Conservation (phyloP, 306 rosid genomes). For the Dryas octopetala region DNA sequence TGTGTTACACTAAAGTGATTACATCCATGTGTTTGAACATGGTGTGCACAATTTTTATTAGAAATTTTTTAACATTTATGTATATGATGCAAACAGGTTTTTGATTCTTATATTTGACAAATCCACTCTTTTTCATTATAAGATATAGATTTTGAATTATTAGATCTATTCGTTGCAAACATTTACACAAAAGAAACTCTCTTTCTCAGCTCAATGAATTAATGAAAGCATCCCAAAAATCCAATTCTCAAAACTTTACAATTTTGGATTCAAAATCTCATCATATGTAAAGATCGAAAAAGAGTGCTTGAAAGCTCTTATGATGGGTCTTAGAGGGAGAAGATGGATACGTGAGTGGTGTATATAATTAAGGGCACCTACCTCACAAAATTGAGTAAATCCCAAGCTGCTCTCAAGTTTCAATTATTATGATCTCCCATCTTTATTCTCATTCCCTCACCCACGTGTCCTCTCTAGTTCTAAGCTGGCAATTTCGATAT, state of each 20-base stretch:
- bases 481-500: background rate
- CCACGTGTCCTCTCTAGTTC: slow-evolving; percentile 26
- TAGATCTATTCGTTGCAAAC: too few relatives aligned
- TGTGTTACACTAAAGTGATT: background rate
- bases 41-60: too few relatives aligned
- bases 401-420: background rate
- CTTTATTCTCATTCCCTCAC: background rate
- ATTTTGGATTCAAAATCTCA: too few relatives aligned
- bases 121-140: too few relatives aligned
- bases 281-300: background rate
- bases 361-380: slow-evolving; percentile 12
- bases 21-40: background rate
- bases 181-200: too few relatives aligned
- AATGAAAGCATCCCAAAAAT: too few relatives aligned
- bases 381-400: slow-evolving; percentile 6
- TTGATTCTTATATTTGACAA: too few relatives aligned
- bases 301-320: background rate
- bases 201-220: too few relatives aligned
- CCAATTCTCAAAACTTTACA: too few relatives aligned
- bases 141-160: too few relatives aligned
- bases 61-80: too few relatives aligned
- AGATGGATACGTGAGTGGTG: background rate
- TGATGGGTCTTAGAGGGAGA: background rate
- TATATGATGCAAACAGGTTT: too few relatives aligned
- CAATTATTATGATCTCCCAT: background rate